Evolutionary conservation across 140 eudicot genomes (phyloP), one percentile per base, ranked within the genome.

Genomic region (Flaveria floridana): DNA sequence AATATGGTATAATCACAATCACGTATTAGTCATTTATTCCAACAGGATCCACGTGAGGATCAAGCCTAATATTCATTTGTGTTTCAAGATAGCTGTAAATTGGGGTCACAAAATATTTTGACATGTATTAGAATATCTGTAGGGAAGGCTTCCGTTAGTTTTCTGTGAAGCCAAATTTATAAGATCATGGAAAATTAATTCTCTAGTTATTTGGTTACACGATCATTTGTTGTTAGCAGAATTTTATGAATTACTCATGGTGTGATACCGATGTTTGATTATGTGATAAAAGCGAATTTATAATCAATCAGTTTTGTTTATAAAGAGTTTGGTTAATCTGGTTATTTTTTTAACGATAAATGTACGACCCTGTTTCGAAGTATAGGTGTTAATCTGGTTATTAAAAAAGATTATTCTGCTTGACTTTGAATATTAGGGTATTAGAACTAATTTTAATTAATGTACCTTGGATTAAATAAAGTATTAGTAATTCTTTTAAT

Each of bases 81-180:
- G 46, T 61, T 71, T 61, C 61, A 57, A 66, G 19, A 72, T 79
- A 79, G 13, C 50, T 44, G 50, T 44, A 44, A 9, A 44, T 11
- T 44, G 13, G 15, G 46, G 58, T 57, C 47, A 67, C 46, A 67
- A n/a, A 20, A 79, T 78, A 70, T 55, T 71, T 50, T 71, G 61
- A 72, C 74, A 25, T 76, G 62, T 53, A 68, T 68, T 76, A 41
- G 10, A 3, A 41, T 71, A 10, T 71, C 57, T 41, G 39, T 78
- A 78, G 55, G 62, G 21, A 26, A 71, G 67, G 73, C 72, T 70
- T 76, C 64, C 72, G 61, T 55, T 76, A 67, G 74, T 15, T 52
- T 65, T 68, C 34, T 39, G 53, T 48, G 79, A 76, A 76, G 80
- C 80, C 74, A 25, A 20, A 64, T 48, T 19, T 50, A 74, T 63